phyloP scores from a whole-genome alignment of 257 asterid genomes.

The Nicotiana attenuata region DNA sequence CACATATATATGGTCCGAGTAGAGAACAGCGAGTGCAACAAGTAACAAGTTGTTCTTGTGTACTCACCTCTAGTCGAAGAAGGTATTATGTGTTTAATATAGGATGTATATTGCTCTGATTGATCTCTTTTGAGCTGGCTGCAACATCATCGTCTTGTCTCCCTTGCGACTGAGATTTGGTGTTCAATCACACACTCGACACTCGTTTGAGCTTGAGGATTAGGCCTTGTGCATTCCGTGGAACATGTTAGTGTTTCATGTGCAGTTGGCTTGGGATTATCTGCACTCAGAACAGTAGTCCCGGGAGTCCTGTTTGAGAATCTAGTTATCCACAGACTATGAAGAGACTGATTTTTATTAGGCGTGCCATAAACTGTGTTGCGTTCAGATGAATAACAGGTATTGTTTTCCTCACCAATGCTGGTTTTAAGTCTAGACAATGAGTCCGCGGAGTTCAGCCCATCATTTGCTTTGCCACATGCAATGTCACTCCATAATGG shows the following conservation, averaged over 20 bases:
- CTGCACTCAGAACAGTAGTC: constrained; percentile 11
- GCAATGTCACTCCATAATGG: neutral
- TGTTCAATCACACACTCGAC: constrained; percentile 17
- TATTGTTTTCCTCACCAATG: constrained; percentile 11
- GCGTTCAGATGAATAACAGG: constrained; percentile 16
- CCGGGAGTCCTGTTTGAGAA: constrained; percentile 28
- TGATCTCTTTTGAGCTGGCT: neutral
- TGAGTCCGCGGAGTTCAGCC: constrained; percentile 19
- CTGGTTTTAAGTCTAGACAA: constrained; percentile 12
- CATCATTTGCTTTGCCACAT: constrained; percentile 1
- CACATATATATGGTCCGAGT: no score
- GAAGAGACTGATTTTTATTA: constrained; percentile 23
- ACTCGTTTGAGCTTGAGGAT: constrained; percentile 15
- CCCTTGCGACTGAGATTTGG: constrained; percentile 16
- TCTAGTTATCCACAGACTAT: constrained; percentile 72
- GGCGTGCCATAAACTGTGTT: constrained; percentile 13
- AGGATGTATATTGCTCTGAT: constrained; percentile 14
- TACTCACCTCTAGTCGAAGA: no score
- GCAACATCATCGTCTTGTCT: constrained; percentile 12
- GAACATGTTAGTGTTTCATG: constrained; percentile 16
- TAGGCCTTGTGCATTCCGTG: constrained; percentile 5
- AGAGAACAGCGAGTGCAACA: no score
- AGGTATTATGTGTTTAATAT: neutral
- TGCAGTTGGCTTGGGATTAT: constrained; percentile 17
- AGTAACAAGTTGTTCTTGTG: no score